Percentiles rank a stretch among this genome's conserved stretches.
Evolutionary conservation across 2,329 filamentous ascomycete species (phyloP).

Genomic region (Monilinia laxa): DNA sequence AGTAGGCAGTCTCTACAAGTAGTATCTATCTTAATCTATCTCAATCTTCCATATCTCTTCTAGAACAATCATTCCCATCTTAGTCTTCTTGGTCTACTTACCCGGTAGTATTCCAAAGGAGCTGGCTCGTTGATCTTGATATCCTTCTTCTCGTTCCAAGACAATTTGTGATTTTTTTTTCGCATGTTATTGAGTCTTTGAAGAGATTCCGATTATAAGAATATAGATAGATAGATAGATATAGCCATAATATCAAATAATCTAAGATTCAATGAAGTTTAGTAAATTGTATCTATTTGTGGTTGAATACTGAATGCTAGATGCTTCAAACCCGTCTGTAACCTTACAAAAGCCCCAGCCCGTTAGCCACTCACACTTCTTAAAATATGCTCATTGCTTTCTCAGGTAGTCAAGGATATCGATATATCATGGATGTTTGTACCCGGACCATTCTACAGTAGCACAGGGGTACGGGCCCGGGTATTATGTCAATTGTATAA

Average conservation of each 20-base stretch:
- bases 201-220: not conserved
- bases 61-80: not conserved
- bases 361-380: slow-evolving; percentile 7
- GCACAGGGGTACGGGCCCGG: no score
- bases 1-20: no score
- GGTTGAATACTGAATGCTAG: not conserved
- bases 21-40: not conserved
- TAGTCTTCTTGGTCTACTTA: not conserved
- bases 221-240: not conserved
- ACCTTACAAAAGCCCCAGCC: not conserved
- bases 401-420: not conserved
- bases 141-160: no score
- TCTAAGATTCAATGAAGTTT: not conserved
- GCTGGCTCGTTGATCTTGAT: not conserved
- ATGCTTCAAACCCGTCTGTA: not conserved
- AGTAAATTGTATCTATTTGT: not conserved
- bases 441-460: no score
- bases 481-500: no score
- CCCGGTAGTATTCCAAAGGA: not conserved
- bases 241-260: not conserved
- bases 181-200: not conserved
- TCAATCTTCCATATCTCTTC: slow-evolving; percentile 8
- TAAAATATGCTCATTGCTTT: not conserved
- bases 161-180: no score
- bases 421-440: no score